Evolutionary conservation across 768 basidiomycete species (phyloP).

Genomic region (Cystofilobasidium capitatum): DNA sequence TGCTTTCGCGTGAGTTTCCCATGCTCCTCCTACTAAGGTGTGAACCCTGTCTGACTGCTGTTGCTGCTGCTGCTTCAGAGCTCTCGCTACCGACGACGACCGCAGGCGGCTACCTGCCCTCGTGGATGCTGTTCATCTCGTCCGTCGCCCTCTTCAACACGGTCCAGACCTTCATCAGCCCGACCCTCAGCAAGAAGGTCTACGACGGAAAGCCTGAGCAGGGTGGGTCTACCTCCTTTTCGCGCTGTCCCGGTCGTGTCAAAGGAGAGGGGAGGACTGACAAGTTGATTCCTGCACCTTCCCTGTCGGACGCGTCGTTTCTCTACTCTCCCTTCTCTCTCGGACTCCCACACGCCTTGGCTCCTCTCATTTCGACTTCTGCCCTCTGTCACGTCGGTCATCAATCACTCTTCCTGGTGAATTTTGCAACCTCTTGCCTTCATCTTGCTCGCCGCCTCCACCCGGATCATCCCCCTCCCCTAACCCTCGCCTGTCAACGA

Average conservation of each 20-base stretch:
- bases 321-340: not conserved
- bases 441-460: too few species aligned
- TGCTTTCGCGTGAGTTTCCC: not conserved
- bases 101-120: conserved; percentile 59
- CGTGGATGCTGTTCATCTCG: conserved; percentile 79
- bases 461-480: not conserved
- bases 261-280: not conserved
- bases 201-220: conserved; percentile 49
- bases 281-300: not conserved
- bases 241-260: not conserved
- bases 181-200: conserved; percentile 64
- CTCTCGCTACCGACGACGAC: conserved; percentile 41
- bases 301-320: too few species aligned
- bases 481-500: not conserved
- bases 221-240: conserved; percentile 33
- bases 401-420: conserved; percentile 3
- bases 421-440: not conserved
- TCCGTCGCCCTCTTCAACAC: conserved; percentile 74
- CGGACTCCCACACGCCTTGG: not conserved
- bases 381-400: not conserved
- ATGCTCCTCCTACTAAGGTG: not conserved
- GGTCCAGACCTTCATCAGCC: conserved; percentile 66
- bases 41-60: too few species aligned
- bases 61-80: conserved; percentile 23
- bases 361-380: not conserved